These are phyloP conservation scores for Castanea mollissima DNA, from an alignment of 306 rosid genomes.

Conservation along the genomic window DNA sequence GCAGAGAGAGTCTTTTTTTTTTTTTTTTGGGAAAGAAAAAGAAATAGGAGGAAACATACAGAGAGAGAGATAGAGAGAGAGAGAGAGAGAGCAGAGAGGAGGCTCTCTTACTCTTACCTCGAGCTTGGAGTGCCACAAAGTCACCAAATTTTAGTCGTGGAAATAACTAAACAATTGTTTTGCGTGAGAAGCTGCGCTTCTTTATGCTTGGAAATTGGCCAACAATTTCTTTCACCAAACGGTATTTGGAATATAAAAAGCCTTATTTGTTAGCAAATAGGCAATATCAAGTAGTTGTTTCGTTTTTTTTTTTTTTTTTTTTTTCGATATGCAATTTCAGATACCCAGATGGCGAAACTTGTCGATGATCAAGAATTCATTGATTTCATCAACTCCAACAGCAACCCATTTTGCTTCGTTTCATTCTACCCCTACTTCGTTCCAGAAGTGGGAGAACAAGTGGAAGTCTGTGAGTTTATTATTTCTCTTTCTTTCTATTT, in stretches of 20 bases:
- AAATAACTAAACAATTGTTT: neutral
- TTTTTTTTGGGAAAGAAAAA: too few relatives aligned
- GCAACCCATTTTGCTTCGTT: constrained; percentile 39
- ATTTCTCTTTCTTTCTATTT: neutral
- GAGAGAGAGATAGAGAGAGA: too few relatives aligned
- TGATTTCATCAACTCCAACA: constrained; percentile 24
- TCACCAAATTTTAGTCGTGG: neutral
- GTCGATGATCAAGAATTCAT: constrained; percentile 34
- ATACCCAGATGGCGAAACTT: constrained; percentile 52
- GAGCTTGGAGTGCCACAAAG: neutral
- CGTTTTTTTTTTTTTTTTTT: neutral
- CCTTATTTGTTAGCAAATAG: neutral
- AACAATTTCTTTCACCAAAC: neutral
- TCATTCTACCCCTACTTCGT: constrained; percentile 59
- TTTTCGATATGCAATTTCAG: constrained; percentile 42
- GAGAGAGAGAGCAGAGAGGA: neutral
- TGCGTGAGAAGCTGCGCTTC: neutral
- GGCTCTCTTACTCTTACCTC: neutral
- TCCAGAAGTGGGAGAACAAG: constrained; percentile 49
- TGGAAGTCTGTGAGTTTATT: constrained; percentile 50
- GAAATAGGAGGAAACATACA: neutral
- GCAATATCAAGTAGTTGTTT: neutral
- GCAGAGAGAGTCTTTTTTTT: neutral
- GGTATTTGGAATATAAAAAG: neutral
- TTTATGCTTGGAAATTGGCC: neutral